phyloP scores from a whole-genome alignment of 2,329 filamentous ascomycete genomes.

The Trichophyton benhamiae region DNA sequence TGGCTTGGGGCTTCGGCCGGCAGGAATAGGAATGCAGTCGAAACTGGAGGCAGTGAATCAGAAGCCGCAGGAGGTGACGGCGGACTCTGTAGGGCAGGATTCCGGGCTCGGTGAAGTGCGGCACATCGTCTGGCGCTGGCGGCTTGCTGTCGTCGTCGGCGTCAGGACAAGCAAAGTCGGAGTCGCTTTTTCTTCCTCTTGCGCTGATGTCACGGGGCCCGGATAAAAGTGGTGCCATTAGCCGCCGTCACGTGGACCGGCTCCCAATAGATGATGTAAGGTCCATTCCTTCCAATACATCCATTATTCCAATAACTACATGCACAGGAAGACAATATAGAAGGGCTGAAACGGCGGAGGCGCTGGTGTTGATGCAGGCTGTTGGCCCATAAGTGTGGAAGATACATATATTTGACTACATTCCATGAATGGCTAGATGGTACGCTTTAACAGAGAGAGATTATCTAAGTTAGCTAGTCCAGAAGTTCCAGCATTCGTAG shows the following conservation, averaged over 20 bases:
- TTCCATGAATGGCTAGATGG: no score
- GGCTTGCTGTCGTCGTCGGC: neutral
- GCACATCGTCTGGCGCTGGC: neutral
- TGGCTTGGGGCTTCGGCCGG: neutral
- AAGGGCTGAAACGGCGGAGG: no score
- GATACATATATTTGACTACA: no score
- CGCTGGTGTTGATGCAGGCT: no score
- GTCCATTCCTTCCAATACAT: no score
- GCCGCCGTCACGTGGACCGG: neutral
- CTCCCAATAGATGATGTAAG: neutral
- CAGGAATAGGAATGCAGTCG: neutral
- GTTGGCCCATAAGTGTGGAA: no score
- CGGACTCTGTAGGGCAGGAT: neutral
- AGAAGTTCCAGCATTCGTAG: no score
- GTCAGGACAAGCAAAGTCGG: neutral
- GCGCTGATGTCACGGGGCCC: neutral
- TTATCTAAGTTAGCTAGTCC: no score
- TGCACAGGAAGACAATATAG: no score
- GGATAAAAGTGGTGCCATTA: neutral
- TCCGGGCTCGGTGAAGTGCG: neutral
- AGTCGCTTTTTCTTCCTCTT: neutral
- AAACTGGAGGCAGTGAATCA: neutral
- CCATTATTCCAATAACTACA: no score
- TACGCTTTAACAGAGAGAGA: no score
- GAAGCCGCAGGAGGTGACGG: neutral